phyloP scores from a whole-genome alignment of 2,329 filamentous ascomycete species.

The Alternaria gansuensis region DNA sequence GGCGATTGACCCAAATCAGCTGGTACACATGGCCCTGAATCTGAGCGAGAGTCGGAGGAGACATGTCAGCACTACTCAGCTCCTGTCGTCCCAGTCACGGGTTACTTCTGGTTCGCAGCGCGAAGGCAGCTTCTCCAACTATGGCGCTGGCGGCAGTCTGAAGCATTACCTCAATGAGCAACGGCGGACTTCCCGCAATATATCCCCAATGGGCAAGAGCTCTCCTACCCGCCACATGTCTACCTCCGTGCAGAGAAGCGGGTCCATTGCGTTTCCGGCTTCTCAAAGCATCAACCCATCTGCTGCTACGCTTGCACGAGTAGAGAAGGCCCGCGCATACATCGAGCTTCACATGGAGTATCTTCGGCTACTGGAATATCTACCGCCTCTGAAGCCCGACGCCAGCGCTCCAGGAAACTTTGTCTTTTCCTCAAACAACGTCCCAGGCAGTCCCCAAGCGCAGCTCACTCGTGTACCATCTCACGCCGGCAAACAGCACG shows the following conservation, averaged over 20 bases:
- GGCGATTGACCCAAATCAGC: constrained; percentile 83
- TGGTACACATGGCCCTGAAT: constrained; percentile 90
- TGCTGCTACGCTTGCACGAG: constrained; percentile 79
- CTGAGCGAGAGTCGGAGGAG: constrained; percentile 80
- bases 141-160: constrained; percentile 66
- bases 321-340: constrained; percentile 83
- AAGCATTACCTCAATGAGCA: constrained; percentile 77
- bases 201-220: constrained; percentile 64
- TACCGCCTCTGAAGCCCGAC: constrained; percentile 74
- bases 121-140: constrained; percentile 52
- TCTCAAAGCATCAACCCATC: constrained; percentile 71
- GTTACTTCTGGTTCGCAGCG: constrained; percentile 55
- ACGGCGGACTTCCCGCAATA: constrained; percentile 67
- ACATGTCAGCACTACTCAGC: constrained; percentile 67
- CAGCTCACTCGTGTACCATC: constrained; percentile 52
- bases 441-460: constrained; percentile 54
- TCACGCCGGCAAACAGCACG: constrained; percentile 49
- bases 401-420: constrained; percentile 55
- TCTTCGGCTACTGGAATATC: constrained; percentile 76
- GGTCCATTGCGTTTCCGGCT: constrained; percentile 35
- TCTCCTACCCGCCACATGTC: constrained; percentile 48
- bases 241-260: constrained; percentile 36
- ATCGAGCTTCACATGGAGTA: constrained; percentile 89
- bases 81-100: constrained; percentile 61
- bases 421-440: constrained; percentile 50